Percentiles rank a stretch among this genome's conserved stretches.
Conservation (phyloP, 177 flowering plant genomes). For the Vitis hybrid region DNA sequence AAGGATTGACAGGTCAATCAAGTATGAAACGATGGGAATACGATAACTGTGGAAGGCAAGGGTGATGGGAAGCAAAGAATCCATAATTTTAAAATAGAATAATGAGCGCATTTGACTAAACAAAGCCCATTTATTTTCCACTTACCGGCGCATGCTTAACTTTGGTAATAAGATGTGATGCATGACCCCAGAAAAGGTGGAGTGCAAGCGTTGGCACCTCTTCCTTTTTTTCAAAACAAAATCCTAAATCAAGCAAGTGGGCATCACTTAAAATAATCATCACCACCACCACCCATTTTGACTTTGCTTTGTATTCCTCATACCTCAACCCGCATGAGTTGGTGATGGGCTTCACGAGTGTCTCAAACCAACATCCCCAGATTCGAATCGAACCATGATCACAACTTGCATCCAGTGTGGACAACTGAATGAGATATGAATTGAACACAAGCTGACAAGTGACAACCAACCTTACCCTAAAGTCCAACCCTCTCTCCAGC, state of each 20-base stretch:
- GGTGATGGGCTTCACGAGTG: neutral
- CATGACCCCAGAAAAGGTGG: too few species aligned
- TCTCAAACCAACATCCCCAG: neutral
- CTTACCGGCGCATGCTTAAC: too few species aligned
- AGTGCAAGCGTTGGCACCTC: too few species aligned
- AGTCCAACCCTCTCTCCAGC: neutral
- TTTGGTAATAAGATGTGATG: too few species aligned
- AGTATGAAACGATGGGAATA: too few species aligned
- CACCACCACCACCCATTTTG: slow-evolving; percentile 8
- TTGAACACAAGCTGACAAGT: neutral
- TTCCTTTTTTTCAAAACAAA: too few species aligned
- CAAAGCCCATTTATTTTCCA: too few species aligned
- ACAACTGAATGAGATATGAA: neutral
- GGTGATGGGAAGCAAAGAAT: too few species aligned
- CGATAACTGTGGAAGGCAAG: too few species aligned
- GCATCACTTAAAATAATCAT: neutral
- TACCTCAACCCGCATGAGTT: neutral
- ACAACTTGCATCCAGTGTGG: neutral
- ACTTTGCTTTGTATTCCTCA: slow-evolving; percentile 2
- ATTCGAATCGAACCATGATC: neutral
- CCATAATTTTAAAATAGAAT: too few species aligned
- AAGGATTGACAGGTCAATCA: too few species aligned
- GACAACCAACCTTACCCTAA: neutral
- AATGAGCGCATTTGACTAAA: too few species aligned
- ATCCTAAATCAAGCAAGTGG: neutral